Conservation (phyloP, 805 yeast genomes). For the Candida andamanensis region DNA sequence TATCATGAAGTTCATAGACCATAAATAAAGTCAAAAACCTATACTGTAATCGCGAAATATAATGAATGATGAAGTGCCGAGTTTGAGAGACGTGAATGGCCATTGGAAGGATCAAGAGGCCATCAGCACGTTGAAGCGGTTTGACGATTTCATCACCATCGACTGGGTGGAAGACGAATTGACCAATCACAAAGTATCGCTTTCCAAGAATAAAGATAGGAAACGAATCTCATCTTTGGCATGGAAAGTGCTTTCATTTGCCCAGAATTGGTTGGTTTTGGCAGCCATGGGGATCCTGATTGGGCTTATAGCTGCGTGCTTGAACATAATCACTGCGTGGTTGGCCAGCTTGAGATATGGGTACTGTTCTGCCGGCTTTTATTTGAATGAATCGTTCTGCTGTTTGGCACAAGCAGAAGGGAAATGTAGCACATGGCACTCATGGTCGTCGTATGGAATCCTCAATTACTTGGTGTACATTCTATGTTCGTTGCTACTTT, state of each 20-base stretch:
- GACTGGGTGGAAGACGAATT: conserved; percentile 67
- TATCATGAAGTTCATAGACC: conserved; percentile 15
- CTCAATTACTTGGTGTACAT: conserved; percentile 58
- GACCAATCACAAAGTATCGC: conserved; percentile 37
- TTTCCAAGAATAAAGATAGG: conserved; percentile 16
- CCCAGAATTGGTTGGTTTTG: conserved; percentile 68
- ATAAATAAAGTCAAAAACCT: conserved; percentile 6
- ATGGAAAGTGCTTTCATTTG: conserved; percentile 26
- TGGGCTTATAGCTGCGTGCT: conserved; percentile 77
- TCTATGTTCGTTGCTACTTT: conserved; percentile 53
- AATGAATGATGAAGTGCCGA: background rate
- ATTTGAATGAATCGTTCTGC: conserved; percentile 72
- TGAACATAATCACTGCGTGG: conserved; percentile 83
- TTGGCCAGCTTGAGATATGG: conserved; percentile 77
- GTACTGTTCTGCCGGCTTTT: conserved; percentile 63
- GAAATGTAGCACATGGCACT: conserved; percentile 63
- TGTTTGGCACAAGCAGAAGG: conserved; percentile 59
- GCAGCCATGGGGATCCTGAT: conserved; percentile 70
- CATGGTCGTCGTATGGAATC: conserved; percentile 48
- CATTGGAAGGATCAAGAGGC: conserved; percentile 34
- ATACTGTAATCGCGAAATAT: background rate
- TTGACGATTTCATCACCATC: conserved; percentile 58
- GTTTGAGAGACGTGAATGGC: conserved; percentile 28
- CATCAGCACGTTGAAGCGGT: conserved; percentile 41
- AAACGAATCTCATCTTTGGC: conserved; percentile 12